These are phyloP conservation scores for Cryptococcus jaspeensis DNA, from an alignment of 1,284 basidiomycete genomes.

Conservation along the genomic window DNA sequence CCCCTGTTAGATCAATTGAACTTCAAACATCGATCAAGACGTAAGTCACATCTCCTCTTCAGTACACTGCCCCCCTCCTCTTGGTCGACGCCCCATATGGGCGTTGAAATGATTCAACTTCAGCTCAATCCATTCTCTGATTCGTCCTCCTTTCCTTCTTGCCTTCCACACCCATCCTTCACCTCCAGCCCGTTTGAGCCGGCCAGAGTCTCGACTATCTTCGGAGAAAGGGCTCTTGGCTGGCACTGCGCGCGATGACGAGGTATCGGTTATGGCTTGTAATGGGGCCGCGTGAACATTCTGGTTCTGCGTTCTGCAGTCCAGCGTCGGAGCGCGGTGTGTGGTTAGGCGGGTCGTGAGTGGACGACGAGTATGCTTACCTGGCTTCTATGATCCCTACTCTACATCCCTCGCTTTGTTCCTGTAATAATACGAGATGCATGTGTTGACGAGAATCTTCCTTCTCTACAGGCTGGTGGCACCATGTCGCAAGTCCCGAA, in stretches of 20 bases:
- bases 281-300: constrained; percentile 23
- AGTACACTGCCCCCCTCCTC: background rate
- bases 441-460: constrained; percentile 19
- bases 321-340: constrained; percentile 26
- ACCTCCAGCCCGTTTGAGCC: constrained; percentile 19
- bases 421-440: constrained; percentile 8
- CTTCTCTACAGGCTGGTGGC: background rate
- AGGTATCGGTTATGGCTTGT: constrained; percentile 19
- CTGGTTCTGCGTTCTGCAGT: constrained; percentile 31
- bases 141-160: constrained; percentile 22
- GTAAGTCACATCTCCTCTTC: constrained; percentile 7
- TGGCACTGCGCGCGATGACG: constrained; percentile 23
- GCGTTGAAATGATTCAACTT: constrained; percentile 48
- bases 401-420: constrained; percentile 8
- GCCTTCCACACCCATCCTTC: constrained; percentile 23
- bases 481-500: constrained; percentile 30
- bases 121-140: constrained; percentile 54
- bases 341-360: constrained; percentile 22
- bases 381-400: constrained; percentile 49
- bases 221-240: constrained; percentile 11
- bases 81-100: background rate
- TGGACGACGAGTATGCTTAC: constrained; percentile 38
- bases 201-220: constrained; percentile 9
- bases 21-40: background rate
- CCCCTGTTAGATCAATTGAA: background rate